Evolutionary conservation across 2,329 filamentous ascomycete species (phyloP).

Genomic region (Penicillium vulpinum): DNA sequence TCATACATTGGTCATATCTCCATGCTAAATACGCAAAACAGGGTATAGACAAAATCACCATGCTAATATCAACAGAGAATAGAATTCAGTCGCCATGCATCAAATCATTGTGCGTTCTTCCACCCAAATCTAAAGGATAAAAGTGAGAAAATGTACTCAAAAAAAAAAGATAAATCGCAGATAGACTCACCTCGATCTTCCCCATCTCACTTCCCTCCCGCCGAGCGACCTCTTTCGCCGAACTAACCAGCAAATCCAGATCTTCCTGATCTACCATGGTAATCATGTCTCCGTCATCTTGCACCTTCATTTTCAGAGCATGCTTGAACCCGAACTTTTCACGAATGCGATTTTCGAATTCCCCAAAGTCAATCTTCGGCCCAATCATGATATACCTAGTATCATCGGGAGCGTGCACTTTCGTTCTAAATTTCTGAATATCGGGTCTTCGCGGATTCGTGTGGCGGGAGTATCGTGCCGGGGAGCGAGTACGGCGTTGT

Average conservation of each 20-base stretch:
- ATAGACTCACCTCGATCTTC: conserved; percentile 82
- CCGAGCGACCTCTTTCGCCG: conserved; percentile 66
- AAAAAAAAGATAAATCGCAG: neutral
- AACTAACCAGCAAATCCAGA: conserved; percentile 79
- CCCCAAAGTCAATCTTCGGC: conserved; percentile 68
- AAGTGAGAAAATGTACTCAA: conserved; percentile 1
- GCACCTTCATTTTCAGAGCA: conserved; percentile 78
- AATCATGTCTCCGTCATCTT: conserved; percentile 91
- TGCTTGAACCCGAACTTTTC: conserved; percentile 76
- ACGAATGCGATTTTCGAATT: conserved; percentile 75
- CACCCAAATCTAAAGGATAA: conserved; percentile 45
- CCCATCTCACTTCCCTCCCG: conserved; percentile 78
- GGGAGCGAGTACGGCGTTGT: conserved; percentile 32
- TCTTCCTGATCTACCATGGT: conserved; percentile 97
- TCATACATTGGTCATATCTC: conserved; percentile 1
- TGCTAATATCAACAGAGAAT: conserved; percentile 12
- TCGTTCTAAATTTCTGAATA: conserved; percentile 78
- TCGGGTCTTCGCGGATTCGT: conserved; percentile 54
- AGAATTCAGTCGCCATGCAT: conserved; percentile 3
- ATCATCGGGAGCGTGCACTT: conserved; percentile 82
- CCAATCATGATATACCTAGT: conserved; percentile 90
- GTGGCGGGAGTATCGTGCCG: conserved; percentile 28
- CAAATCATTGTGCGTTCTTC: conserved; percentile 34
- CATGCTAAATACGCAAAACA: conserved; percentile 11
- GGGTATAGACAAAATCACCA: conserved; percentile 20